phyloP scores from a whole-genome alignment of 2,329 filamentous ascomycete species.

The Cladosporium colombiae region DNA sequence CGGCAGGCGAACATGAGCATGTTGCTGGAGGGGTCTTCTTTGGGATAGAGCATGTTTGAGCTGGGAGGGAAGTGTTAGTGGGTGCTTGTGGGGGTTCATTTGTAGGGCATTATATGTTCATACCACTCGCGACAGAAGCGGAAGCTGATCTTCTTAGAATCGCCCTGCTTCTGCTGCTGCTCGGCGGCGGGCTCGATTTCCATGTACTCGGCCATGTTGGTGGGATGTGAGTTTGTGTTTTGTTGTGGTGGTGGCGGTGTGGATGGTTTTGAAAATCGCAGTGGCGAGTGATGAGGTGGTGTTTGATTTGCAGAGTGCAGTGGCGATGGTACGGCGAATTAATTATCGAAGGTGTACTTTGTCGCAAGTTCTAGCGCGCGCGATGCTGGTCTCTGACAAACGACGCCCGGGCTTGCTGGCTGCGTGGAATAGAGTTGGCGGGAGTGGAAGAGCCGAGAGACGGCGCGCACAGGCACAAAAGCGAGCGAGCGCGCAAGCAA shows the following conservation, averaged over 20 bases:
- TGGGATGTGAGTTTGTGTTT: slow-evolving; percentile 1
- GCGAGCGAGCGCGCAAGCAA: neutral
- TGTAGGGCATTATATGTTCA: slow-evolving; percentile 23
- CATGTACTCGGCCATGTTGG: slow-evolving; percentile 18
- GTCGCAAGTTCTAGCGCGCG: slow-evolving; percentile 6
- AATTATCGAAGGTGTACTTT: neutral
- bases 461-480: slow-evolving; percentile 8
- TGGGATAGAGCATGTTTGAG: slow-evolving; percentile 97
- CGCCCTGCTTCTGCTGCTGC: slow-evolving; percentile 40
- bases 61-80: slow-evolving; percentile 42
- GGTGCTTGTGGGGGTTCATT: slow-evolving; percentile 1
- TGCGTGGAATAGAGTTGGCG: slow-evolving; percentile 10
- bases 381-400: neutral
- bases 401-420: too few relatives aligned
- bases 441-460: slow-evolving; percentile 5
- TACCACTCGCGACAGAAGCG: slow-evolving; percentile 97
- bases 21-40: slow-evolving; percentile 83
- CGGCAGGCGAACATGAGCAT: slow-evolving; percentile 93
- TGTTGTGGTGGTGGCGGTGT: neutral
- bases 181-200: slow-evolving; percentile 20
- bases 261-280: neutral
- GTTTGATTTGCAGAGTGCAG: neutral
- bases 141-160: slow-evolving; percentile 80
- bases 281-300: neutral
- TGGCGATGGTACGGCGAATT: neutral